Percentiles rank a stretch among this genome's conserved stretches.
These are phyloP conservation scores for Colletotrichum chlorophyti DNA, from an alignment of 2,329 filamentous ascomycete species.

Conservation along the genomic window DNA sequence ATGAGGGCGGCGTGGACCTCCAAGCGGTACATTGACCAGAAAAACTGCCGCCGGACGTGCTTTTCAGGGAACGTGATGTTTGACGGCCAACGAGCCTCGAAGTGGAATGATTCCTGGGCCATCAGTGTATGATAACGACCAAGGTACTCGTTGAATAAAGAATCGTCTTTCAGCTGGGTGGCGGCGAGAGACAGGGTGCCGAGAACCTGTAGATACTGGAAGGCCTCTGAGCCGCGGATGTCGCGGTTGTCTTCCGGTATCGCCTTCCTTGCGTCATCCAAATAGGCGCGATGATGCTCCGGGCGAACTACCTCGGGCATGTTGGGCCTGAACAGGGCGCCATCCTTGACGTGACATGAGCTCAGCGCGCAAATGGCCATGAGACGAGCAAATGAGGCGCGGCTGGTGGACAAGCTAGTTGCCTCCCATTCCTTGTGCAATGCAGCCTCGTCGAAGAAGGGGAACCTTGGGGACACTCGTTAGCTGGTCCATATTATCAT, in stretches of 20 bases:
- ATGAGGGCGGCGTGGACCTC: conserved; percentile 62
- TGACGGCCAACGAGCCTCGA: conserved; percentile 59
- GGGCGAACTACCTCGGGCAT: conserved; percentile 21
- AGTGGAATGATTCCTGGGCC: conserved; percentile 56
- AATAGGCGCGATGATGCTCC: conserved; percentile 20
- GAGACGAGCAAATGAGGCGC: conserved; percentile 51
- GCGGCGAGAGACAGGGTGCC: conserved; percentile 56
- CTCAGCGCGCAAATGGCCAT: conserved; percentile 60
- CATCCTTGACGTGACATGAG: conserved; percentile 55
- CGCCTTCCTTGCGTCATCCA: conserved; percentile 27
- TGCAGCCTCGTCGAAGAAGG: conserved; percentile 56
- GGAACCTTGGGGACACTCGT: conserved; percentile 39
- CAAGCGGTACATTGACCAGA: conserved; percentile 63
- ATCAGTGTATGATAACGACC: conserved; percentile 57
- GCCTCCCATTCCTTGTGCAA: conserved; percentile 48
- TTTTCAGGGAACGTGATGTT: conserved; percentile 49
- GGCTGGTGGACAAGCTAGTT: conserved; percentile 37
- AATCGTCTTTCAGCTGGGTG: conserved; percentile 57
- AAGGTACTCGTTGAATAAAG: conserved; percentile 56
- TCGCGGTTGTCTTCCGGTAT: conserved; percentile 24
- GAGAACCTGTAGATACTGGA: conserved; percentile 38
- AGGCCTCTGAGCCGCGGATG: conserved; percentile 13
- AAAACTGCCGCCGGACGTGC: conserved; percentile 41
- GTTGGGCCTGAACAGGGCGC: conserved; percentile 52
- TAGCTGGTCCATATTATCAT: neutral